Conservation (phyloP, 805 yeast genomes). For the Candida oleophila region DNA sequence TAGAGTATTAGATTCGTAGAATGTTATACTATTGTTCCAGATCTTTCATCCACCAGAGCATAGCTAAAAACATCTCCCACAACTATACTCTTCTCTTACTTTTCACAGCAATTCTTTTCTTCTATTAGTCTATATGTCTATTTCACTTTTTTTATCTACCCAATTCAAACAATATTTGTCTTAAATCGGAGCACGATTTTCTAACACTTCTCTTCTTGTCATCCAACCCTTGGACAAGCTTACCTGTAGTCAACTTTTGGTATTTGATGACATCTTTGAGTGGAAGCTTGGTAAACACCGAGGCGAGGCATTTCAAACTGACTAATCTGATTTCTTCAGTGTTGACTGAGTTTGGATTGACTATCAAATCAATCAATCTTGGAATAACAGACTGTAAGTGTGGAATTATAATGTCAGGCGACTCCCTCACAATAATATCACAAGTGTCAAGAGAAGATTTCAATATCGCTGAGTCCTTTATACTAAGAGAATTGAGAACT, state of each 20-base stretch:
- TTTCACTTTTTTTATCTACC: slow-evolving; percentile 12
- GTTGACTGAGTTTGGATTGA: slow-evolving; percentile 24
- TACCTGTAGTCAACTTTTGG: slow-evolving; percentile 46
- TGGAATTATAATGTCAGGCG: slow-evolving; percentile 49
- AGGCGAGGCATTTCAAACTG: slow-evolving; percentile 54
- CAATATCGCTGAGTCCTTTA: slow-evolving; percentile 49
- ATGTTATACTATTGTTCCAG: no score
- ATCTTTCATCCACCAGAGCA: no score
- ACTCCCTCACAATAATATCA: slow-evolving; percentile 51
- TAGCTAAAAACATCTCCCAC: no score
- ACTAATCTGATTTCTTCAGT: slow-evolving; percentile 52
- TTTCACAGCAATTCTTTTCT: background rate
- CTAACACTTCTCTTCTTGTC: slow-evolving; percentile 76
- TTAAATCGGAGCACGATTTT: slow-evolving; percentile 71
- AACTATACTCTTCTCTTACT: no score
- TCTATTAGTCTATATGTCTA: slow-evolving; percentile 13
- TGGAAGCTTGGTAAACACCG: slow-evolving; percentile 41
- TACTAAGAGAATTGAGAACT: slow-evolving; percentile 59
- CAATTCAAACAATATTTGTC: slow-evolving; percentile 71
- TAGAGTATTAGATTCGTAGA: no score
- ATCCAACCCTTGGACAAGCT: slow-evolving; percentile 56
- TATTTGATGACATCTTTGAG: slow-evolving; percentile 49
- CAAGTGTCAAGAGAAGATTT: slow-evolving; percentile 63
- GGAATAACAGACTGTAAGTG: slow-evolving; percentile 61
- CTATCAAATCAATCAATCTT: slow-evolving; percentile 42